Base-by-base conservation (phyloP, 2,329 filamentous ascomycete species). In the Gremmenia infestans region DNA sequence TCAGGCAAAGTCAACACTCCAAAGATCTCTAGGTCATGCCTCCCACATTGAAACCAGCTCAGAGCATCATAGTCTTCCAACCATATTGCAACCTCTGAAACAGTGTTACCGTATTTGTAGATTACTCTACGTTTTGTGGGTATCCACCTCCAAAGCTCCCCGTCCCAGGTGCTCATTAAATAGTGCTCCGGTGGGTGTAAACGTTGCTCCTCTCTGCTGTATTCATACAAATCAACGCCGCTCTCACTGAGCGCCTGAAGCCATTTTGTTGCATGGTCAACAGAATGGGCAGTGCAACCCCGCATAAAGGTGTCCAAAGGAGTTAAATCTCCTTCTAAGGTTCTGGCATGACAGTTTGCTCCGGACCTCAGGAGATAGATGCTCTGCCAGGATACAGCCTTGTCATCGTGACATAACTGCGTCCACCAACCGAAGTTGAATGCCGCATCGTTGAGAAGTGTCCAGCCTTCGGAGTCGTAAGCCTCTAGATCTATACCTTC, bases 61-160 rank as follows among this genome's bases (percentile, higher is more conserved):
- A 58, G 37, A 14, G 58, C 56, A 53, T 60, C 58, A 47, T 51
- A 58, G 37, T 58, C 56, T 17, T 60, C 58, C 19, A 60, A 17
- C 53, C 58, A 60, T 7, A 60, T 56, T 19, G 51, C 37, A 5
- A 60, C 37, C 1, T 60, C 28, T 17, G 49, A 19, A 1, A 53
- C 5, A 9, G 19, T 42, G 6, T 54, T 25, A 5, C 58, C 56
- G 46, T 50, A 58, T 19, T 40, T 12, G 32, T 52, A 58, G 8
- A 56, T n/a, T 3, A 58, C 58, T 12, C 47, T 45, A 6, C 32
- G 51, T n/a, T 55, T 58, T 1, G 54, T 56, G 1, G 58, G 53
- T n/a, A 56, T 48, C 58, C 58, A 60, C 39, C 39, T 55, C 40
- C 52, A 54, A 15, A 60, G 50, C 14, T 55, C 47, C 7, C 28